These are phyloP conservation scores for Candida insectorum DNA, from an alignment of 805 yeast species.

Conservation along the genomic window DNA sequence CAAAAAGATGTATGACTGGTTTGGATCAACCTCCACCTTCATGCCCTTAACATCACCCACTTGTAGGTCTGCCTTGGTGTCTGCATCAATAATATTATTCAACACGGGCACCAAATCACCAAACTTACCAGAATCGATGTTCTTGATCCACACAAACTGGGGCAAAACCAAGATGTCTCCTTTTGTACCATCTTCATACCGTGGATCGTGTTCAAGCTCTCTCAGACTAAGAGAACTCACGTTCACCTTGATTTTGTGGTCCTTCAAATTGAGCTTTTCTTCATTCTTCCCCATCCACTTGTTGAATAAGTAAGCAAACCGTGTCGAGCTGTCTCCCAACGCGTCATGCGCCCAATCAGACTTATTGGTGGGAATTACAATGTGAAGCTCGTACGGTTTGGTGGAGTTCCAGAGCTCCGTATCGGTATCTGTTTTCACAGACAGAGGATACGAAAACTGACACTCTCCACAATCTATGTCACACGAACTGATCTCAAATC, in stretches of 20 bases:
- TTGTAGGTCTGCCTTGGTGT: conserved; percentile 1
- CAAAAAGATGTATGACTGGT: conserved; percentile 55
- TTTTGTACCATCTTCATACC: conserved; percentile 14
- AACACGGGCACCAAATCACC: conserved; percentile 9
- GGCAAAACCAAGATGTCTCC: conserved; percentile 72
- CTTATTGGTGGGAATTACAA: conserved; percentile 80
- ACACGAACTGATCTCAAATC: conserved; percentile 43
- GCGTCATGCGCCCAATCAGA: conserved; percentile 85
- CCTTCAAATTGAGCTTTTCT: background rate
- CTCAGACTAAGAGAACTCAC: conserved; percentile 55
- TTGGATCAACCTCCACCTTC: conserved; percentile 28
- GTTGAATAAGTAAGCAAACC: conserved; percentile 44
- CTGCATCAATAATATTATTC: conserved; percentile 2
- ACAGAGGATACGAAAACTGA: conserved; percentile 48
- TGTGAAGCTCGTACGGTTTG: conserved; percentile 63
- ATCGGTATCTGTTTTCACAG: conserved; percentile 41
- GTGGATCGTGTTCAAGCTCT: conserved; percentile 15
- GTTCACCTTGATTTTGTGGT: conserved; percentile 41
- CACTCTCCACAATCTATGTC: conserved; percentile 55
- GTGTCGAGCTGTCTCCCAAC: conserved; percentile 31
- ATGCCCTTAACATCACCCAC: conserved; percentile 11
- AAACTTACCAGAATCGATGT: conserved; percentile 44
- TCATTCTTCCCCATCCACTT: conserved; percentile 25
- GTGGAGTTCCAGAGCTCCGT: conserved; percentile 65
- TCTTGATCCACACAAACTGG: conserved; percentile 65